A percentile compares a stretch with the other conserved stretches of the same genome.
Conservation (phyloP, 805 yeast species). For the Wickerhamiella brachini region DNA sequence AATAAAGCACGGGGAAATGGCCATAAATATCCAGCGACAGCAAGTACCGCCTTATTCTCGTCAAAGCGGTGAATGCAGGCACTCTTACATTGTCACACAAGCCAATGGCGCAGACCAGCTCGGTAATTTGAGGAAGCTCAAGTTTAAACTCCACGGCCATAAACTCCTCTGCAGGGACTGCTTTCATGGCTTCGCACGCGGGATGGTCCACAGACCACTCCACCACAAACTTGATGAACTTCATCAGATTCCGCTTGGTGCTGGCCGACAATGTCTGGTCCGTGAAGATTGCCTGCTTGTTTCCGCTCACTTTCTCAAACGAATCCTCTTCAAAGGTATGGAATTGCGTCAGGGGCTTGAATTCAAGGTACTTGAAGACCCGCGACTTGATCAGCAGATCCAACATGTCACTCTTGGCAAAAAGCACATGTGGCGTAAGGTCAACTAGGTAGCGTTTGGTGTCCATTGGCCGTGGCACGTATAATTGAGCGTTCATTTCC, state of each 20-base stretch:
- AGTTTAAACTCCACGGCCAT: slow-evolving; percentile 54
- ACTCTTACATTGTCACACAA: slow-evolving; percentile 49
- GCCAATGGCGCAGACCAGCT: slow-evolving; percentile 77
- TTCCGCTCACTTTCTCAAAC: slow-evolving; percentile 71
- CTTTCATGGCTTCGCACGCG: slow-evolving; percentile 42
- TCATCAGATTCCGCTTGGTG: slow-evolving; percentile 79
- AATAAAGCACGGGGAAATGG: slow-evolving; percentile 78
- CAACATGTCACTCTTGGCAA: slow-evolving; percentile 80
- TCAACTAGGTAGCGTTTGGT: slow-evolving; percentile 57
- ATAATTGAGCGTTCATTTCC: slow-evolving; percentile 58
- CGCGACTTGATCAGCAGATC: slow-evolving; percentile 67
- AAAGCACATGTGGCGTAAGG: slow-evolving; percentile 71
- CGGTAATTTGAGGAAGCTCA: slow-evolving; percentile 61
- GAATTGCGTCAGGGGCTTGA: slow-evolving; percentile 74
- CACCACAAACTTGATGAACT: slow-evolving; percentile 75
- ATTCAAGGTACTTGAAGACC: slow-evolving; percentile 83
- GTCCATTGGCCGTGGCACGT: slow-evolving; percentile 52
- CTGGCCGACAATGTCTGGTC: slow-evolving; percentile 62
- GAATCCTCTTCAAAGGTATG: slow-evolving; percentile 90
- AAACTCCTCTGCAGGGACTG: slow-evolving; percentile 45
- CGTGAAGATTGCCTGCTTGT: slow-evolving; percentile 88
- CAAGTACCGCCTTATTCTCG: slow-evolving; percentile 71
- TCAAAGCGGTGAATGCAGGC: slow-evolving; percentile 59
- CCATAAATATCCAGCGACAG: slow-evolving; percentile 85
- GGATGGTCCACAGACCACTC: slow-evolving; percentile 49